Evolutionary conservation across 2,329 filamentous ascomycete genomes (phyloP).

Genomic region (Dactylellina cionopaga): DNA sequence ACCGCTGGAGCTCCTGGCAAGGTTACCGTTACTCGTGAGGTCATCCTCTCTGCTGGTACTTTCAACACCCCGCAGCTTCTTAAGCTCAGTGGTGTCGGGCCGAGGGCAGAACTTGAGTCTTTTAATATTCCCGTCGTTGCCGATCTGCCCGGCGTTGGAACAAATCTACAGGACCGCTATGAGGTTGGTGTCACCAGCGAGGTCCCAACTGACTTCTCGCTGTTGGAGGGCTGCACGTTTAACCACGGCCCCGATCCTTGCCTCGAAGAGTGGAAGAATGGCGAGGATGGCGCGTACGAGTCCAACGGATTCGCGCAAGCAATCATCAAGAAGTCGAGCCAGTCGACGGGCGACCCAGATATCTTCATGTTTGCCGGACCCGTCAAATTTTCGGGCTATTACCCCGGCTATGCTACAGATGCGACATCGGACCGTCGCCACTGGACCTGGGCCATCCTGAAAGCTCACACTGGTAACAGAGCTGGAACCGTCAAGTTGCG

Average conservation of each 20-base stretch:
- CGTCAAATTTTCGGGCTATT: conserved; percentile 57
- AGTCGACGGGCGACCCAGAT: conserved; percentile 66
- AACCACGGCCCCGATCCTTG: conserved; percentile 60
- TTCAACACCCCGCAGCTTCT: conserved; percentile 55
- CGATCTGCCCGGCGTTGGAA: conserved; percentile 71
- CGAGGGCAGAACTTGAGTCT: conserved; percentile 33
- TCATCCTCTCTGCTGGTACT: conserved; percentile 54
- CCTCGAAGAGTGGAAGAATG: conserved; percentile 57
- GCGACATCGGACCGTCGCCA: conserved; percentile 62
- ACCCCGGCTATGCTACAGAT: conserved; percentile 65
- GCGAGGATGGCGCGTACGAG: conserved; percentile 46
- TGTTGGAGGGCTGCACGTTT: conserved; percentile 60
- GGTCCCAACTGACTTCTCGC: conserved; percentile 61
- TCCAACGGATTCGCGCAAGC: conserved; percentile 41
- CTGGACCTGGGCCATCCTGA: conserved; percentile 68
- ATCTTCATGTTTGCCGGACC: conserved; percentile 61
- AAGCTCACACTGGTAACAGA: conserved; percentile 71
- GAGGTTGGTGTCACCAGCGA: conserved; percentile 66
- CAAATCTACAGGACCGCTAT: conserved; percentile 72
- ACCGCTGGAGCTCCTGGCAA: conserved; percentile 48
- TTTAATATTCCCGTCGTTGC: conserved; percentile 62
- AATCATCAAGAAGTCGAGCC: conserved; percentile 31
- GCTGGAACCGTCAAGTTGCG: conserved; percentile 71
- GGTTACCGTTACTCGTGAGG: conserved; percentile 38
- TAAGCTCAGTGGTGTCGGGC: conserved; percentile 55